Evolutionary conservation across 1,284 basidiomycete genomes (phyloP).

Genomic region (Pyrrhoderma lamaoense): DNA sequence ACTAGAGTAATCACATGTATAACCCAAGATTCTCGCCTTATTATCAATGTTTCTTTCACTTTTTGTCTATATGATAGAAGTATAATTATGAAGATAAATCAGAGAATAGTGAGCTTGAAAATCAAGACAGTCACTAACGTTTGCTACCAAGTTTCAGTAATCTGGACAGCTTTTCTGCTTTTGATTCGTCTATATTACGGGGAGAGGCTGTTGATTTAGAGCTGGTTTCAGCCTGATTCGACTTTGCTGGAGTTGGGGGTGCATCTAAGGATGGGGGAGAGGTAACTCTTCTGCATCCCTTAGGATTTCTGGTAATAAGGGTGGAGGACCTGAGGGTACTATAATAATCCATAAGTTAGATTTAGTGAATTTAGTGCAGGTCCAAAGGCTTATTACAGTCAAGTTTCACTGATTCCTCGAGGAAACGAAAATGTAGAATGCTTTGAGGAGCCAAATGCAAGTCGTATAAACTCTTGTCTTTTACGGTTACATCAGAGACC

Average conservation of each 20-base stretch:
- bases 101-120: no score
- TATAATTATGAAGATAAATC: no score
- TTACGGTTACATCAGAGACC: slow-evolving; percentile 65
- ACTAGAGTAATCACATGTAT: no score
- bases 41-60: no score
- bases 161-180: slow-evolving; percentile 62
- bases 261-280: slow-evolving; percentile 32
- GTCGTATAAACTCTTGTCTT: slow-evolving; percentile 58
- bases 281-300: slow-evolving; percentile 56
- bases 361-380: neutral
- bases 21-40: no score
- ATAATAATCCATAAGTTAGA: slow-evolving; percentile 19
- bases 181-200: neutral
- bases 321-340: slow-evolving; percentile 51
- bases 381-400: slow-evolving; percentile 40
- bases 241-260: neutral
- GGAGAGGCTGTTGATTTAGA: slow-evolving; percentile 22
- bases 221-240: slow-evolving; percentile 18
- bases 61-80: no score
- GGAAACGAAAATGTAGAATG: slow-evolving; percentile 68
- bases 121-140: slow-evolving; percentile 23
- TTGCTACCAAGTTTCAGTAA: slow-evolving; percentile 60
- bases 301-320: slow-evolving; percentile 52
- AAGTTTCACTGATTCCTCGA: slow-evolving; percentile 51
- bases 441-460: slow-evolving; percentile 77